Evolutionary conservation across 1,284 basidiomycete genomes (phyloP).

Genomic region (Apiotrichum porosum): DNA sequence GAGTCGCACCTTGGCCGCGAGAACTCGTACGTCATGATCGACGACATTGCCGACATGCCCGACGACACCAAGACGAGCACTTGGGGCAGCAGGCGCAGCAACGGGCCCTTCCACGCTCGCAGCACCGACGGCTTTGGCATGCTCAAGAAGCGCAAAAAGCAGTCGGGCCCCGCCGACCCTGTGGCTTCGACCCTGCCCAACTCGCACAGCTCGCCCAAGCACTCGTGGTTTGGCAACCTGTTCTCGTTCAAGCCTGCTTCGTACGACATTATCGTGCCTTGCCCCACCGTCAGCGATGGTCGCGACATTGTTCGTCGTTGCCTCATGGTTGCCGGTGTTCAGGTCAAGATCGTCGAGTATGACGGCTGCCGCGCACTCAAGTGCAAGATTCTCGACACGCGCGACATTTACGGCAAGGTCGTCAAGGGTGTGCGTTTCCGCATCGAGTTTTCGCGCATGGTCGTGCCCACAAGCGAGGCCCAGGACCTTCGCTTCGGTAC

Average conservation of each 20-base stretch:
- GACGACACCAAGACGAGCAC: constrained; percentile 21
- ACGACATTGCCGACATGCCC: constrained; percentile 25
- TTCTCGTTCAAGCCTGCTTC: constrained; percentile 77
- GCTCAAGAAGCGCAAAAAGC: constrained; percentile 45
- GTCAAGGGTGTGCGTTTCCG: constrained; percentile 45
- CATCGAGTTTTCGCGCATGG: constrained; percentile 41
- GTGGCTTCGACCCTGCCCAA: constrained; percentile 1
- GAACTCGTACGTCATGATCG: constrained; percentile 43
- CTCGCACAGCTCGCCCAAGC: constrained; percentile 49
- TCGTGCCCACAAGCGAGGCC: constrained; percentile 19
- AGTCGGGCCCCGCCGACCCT: neutral
- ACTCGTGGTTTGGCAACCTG: constrained; percentile 81
- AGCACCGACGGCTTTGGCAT: constrained; percentile 41
- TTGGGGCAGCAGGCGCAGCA: constrained; percentile 29
- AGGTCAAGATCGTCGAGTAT: constrained; percentile 36
- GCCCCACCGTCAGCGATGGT: constrained; percentile 39
- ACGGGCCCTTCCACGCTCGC: constrained; percentile 24
- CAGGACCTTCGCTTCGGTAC: constrained; percentile 31
- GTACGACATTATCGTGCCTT: constrained; percentile 49
- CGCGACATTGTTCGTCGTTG: constrained; percentile 29
- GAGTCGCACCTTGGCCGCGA: constrained; percentile 37
- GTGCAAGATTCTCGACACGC: constrained; percentile 36
- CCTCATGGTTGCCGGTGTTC: constrained; percentile 31
- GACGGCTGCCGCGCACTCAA: constrained; percentile 40
- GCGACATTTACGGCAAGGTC: constrained; percentile 22